These are phyloP conservation scores for Stemphylium beticola DNA, from an alignment of 2,329 filamentous ascomycete genomes.

Conservation along the genomic window DNA sequence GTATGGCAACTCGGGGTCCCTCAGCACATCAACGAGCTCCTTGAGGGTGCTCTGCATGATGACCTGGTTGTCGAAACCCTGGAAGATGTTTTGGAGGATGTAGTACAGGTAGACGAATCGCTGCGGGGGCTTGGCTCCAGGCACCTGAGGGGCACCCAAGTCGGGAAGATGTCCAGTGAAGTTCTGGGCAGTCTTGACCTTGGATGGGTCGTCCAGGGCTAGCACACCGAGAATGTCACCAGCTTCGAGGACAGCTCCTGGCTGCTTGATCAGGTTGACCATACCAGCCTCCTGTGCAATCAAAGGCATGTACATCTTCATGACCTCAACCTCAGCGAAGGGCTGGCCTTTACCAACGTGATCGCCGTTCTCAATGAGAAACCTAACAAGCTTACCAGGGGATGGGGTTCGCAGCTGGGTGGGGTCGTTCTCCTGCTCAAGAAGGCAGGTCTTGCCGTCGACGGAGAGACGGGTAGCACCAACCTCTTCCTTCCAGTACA, in stretches of 20 bases:
- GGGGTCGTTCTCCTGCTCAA: slow-evolving; percentile 98
- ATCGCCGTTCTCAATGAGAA: slow-evolving; percentile 91
- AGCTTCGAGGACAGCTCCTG: slow-evolving; percentile 94
- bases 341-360: slow-evolving; percentile 91
- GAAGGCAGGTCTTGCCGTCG: slow-evolving; percentile 95
- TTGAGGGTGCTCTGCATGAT: slow-evolving; percentile 89
- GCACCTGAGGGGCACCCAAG: slow-evolving; percentile 82
- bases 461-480: slow-evolving; percentile 94
- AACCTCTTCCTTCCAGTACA: slow-evolving; percentile 99
- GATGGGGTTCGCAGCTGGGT: slow-evolving; percentile 94
- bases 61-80: slow-evolving; percentile 95
- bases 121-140: slow-evolving; percentile 91
- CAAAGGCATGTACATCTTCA: slow-evolving; percentile 99
- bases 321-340: slow-evolving; percentile 97
- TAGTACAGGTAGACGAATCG: slow-evolving; percentile 77
- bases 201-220: slow-evolving; percentile 90
- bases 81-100: slow-evolving; percentile 84
- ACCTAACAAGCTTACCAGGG: slow-evolving; percentile 98
- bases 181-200: slow-evolving; percentile 94
- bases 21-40: slow-evolving; percentile 87
- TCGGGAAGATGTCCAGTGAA: slow-evolving; percentile 91
- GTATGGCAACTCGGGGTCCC: slow-evolving; percentile 88
- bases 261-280: slow-evolving; percentile 98
- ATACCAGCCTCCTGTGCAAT: slow-evolving; percentile 93
- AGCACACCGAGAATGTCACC: slow-evolving; percentile 99